Evolutionary conservation across 2,329 filamentous ascomycete genomes (phyloP), one percentile per base, ranked within the genome.

Genomic region (Fusarium sublunatum): DNA sequence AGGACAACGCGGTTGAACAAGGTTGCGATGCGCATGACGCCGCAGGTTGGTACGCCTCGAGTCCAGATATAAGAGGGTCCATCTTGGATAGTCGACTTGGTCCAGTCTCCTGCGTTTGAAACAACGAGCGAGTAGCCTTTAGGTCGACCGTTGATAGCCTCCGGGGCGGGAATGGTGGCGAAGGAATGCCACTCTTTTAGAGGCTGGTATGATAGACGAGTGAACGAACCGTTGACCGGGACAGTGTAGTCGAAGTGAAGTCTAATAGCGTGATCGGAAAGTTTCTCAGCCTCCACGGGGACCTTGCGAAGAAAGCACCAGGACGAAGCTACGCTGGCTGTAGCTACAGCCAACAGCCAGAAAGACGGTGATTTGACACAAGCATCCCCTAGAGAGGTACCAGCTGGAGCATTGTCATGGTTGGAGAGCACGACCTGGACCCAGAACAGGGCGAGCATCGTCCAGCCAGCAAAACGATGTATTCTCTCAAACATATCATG

Each of bases 31-130:
- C 88, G 86, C 70, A 90, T 83, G 10, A 92, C 88, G 31, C 89
- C 89, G 44, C 83, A 86, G 1, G 87, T 83, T 2, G 89, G 88
- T 0, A 88, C 80, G 3, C 90, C 89, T 15, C 88, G 85, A 5
- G 88, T 85, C 87, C 88, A 92, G 38, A 92, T 77, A 32, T 83
- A 76, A 0, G 78, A 81, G 1, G 88, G 88, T 1, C 85, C 84
- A 36, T 82, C 78, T 43, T 82, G 76, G 73, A 93, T 91, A 31
- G 85, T 83, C n/a, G 81, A 78, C 26, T 79, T 78, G 0, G 90
- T 93, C 90, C 90, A 93, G 77, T 92, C 89, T 10, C 90, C 90
- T 2, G 89, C 89, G 65, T 88, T 89, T 36, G 88, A 91, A 28
- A 92, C 82, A 39, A 92, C 78, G 25, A 90, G 80, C 0, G 88